Conservation (phyloP, 345 rosid species). For the Rubroshorea leprosula region DNA sequence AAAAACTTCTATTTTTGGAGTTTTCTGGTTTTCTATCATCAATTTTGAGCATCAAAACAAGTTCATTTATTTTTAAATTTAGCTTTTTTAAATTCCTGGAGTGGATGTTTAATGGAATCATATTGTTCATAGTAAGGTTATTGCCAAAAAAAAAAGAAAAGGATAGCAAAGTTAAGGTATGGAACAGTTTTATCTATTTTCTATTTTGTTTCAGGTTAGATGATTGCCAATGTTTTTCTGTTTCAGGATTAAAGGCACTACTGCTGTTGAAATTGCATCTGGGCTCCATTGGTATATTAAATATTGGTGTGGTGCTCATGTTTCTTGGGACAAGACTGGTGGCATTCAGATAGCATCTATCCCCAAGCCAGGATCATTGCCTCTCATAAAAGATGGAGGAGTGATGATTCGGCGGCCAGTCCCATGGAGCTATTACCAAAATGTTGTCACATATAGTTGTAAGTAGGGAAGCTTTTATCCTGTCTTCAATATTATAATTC, state of each 20-base stretch:
- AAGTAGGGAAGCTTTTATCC: conserved; percentile 24
- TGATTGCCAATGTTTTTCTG: conserved; percentile 4
- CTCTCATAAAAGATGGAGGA: conserved; percentile 51
- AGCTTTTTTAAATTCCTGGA: no score
- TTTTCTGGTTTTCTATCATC: no score
- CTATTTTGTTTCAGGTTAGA: neutral
- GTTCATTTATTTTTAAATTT: no score
- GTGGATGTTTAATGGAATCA: no score
- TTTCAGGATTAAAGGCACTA: conserved; percentile 70
- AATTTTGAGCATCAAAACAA: no score
- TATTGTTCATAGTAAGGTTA: no score
- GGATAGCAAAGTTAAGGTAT: no score
- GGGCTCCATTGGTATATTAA: conserved; percentile 95
- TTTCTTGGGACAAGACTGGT: conserved; percentile 96
- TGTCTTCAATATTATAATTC: conserved; percentile 5
- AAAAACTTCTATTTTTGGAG: no score
- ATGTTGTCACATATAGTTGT: conserved; percentile 95
- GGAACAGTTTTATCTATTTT: no score
- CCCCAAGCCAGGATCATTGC: conserved; percentile 68
- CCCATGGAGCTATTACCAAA: conserved; percentile 97
- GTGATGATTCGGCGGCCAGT: conserved; percentile 74
- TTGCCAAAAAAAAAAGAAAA: no score
- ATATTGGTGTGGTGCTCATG: conserved; percentile 79
- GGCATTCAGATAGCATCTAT: conserved; percentile 73
- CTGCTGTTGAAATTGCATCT: conserved; percentile 80